Base-by-base conservation (phyloP, 371 early-diverging fungal species). In the Parasitella parasitica region DNA sequence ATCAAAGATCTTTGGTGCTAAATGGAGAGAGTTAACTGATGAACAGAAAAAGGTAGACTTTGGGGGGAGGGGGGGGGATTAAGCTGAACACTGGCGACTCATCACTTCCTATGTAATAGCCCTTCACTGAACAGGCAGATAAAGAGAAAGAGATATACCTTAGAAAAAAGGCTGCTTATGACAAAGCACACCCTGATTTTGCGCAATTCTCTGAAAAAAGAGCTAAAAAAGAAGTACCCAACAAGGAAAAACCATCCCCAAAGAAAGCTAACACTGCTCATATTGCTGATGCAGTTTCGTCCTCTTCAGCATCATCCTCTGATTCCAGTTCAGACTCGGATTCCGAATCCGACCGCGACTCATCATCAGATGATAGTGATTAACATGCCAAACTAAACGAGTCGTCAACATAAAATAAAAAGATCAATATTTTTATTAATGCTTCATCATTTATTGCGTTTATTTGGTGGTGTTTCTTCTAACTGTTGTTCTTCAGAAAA, bases 11-110 rank as follows among this genome's bases (percentile, higher is more conserved):
- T 64, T 52, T 28, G 58, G 59, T 38, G 54, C 54, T 27, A 41
- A 39, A 54, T 64, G 64, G 64, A 43, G 43, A 64, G 27, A 48
- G 7, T 24, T 64, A 5, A 20, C 59, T 28, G 64, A 64, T 5
- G 43, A 54, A 28, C 48, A 58, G 11, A 64, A 46, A 22, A 41
- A 59, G 54, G 64, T 64, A 54, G 36, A n/a, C 26, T 28, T 34
- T 6, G 9, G 9, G 34, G 34, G 34, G 34, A 9, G 34, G 34
- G 34, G 34, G 34, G 34, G 1, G 18, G 39, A 16, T 15, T 7
- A 39, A 39, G 6, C 34, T 4, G 34, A 39, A 1, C 16, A 16
- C 7, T 39, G 39, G 16, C 39, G 18, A 39, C 39, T 39, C 39
- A 39, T 15, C 13, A 16, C 3, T 22, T 0, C 24, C 2, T 24